These are phyloP conservation scores for Linnemannia exigua DNA, from an alignment of 192 early-diverging fungal genomes.

Conservation along the genomic window DNA sequence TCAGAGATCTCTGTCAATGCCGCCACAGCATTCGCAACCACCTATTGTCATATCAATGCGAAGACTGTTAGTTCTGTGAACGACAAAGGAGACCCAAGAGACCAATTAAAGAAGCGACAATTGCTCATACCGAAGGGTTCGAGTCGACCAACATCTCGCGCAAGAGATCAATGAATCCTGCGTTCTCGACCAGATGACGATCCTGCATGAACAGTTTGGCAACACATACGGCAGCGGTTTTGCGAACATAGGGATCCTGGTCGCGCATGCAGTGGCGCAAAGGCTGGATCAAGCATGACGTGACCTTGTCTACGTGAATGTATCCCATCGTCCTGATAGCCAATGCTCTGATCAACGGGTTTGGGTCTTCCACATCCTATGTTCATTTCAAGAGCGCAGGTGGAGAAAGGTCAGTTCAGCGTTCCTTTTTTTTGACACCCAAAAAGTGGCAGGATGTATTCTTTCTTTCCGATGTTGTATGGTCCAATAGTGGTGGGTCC, in stretches of 20 bases:
- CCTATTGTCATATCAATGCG: constrained; percentile 61
- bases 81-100: neutral
- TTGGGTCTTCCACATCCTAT: constrained; percentile 92
- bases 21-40: constrained; percentile 96
- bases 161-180: constrained; percentile 92
- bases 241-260: constrained; percentile 96
- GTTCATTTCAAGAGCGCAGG: neutral
- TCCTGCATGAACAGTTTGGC: constrained; percentile 95
- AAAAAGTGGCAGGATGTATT: no score
- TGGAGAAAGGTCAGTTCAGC: neutral
- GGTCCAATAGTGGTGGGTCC: no score
- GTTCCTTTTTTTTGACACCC: neutral
- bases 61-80: neutral
- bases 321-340: constrained; percentile 99
- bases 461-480: no score
- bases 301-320: constrained; percentile 92
- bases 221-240: constrained; percentile 95
- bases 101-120: neutral
- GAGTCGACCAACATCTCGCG: constrained; percentile 88
- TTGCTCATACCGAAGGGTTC: constrained; percentile 83
- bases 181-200: constrained; percentile 84
- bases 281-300: constrained; percentile 88
- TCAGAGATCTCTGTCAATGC: constrained; percentile 96
- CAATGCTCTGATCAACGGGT: constrained; percentile 95
- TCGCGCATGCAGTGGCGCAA: constrained; percentile 86